Conservation (phyloP, 2,329 filamentous ascomycete species). For the Neospermospora avenae region DNA sequence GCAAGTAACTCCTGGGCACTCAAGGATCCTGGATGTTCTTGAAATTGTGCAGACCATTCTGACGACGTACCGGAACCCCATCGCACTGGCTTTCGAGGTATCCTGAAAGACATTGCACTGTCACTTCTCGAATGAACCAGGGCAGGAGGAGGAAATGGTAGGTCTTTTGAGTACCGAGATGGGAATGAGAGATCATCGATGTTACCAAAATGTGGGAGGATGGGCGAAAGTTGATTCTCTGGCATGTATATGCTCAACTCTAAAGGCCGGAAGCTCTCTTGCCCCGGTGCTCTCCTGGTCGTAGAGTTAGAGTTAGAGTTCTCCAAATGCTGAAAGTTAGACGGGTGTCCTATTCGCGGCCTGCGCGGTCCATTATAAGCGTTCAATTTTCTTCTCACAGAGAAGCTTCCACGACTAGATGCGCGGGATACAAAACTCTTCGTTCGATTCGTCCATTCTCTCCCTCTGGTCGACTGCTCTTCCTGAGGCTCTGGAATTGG, state of each 20-base stretch:
- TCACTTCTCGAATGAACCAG: slow-evolving; percentile 31
- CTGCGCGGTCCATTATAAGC: slow-evolving; percentile 47
- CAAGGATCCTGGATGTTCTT: slow-evolving; percentile 25
- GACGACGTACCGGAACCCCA: slow-evolving; percentile 29
- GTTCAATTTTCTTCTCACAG: slow-evolving; percentile 42
- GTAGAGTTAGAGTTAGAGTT: slow-evolving; percentile 38
- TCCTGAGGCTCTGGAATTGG: slow-evolving; percentile 33
- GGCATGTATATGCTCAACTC: slow-evolving; percentile 53
- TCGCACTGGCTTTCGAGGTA: slow-evolving; percentile 32
- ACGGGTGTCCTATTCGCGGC: slow-evolving; percentile 56
- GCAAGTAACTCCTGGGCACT: slow-evolving; percentile 28
- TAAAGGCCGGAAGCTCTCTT: slow-evolving; percentile 47
- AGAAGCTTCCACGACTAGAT: slow-evolving; percentile 43
- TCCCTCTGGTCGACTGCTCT: slow-evolving; percentile 30
- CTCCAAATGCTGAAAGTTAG: slow-evolving; percentile 57
- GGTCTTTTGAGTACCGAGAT: slow-evolving; percentile 8
- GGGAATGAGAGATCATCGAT: slow-evolving; percentile 21
- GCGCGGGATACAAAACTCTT: slow-evolving; percentile 41
- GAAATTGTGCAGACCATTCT: slow-evolving; percentile 24
- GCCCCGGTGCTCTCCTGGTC: slow-evolving; percentile 21
- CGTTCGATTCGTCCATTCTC: slow-evolving; percentile 35
- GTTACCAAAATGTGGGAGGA: slow-evolving; percentile 49
- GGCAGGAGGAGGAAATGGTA: slow-evolving; percentile 21
- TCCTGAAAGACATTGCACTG: slow-evolving; percentile 29
- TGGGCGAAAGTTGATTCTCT: slow-evolving; percentile 50